Conservation (phyloP, 805 yeast species). For the Saccharomycopsis javanensis region DNA sequence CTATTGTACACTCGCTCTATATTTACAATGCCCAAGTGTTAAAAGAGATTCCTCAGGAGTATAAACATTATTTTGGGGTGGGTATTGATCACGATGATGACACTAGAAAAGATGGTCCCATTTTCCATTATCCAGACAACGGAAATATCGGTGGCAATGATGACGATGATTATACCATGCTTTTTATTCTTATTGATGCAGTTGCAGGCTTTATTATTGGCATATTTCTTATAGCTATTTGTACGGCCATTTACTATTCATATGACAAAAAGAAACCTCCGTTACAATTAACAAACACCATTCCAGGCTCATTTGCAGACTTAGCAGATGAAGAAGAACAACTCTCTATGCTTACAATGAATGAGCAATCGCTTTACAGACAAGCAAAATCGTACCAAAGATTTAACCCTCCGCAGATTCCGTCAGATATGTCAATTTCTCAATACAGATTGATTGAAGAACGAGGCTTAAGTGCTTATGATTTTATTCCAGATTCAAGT, state of each 20-base stretch:
- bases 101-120: not conserved
- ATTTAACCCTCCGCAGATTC: conserved; percentile 37
- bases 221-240: not conserved
- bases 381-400: conserved; percentile 32
- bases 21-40: not conserved
- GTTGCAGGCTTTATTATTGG: conserved; percentile 5
- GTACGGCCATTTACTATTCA: not conserved
- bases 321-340: conserved; percentile 18
- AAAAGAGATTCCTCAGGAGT: not conserved
- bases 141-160: not conserved
- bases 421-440: conserved; percentile 33
- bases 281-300: conserved; percentile 23
- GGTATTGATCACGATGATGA: not conserved
- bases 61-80: not conserved
- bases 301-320: conserved; percentile 19
- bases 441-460: conserved; percentile 68
- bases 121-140: not conserved
- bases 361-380: conserved; percentile 31
- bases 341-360: conserved; percentile 19
- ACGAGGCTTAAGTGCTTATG: conserved; percentile 86
- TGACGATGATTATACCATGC: not conserved
- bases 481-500: conserved; percentile 44
- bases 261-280: not conserved
- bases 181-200: conserved; percentile 4
- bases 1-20: not conserved